phyloP scores from a whole-genome alignment of 2,329 filamentous ascomycete species.

The Colletotrichum cordylinicola region DNA sequence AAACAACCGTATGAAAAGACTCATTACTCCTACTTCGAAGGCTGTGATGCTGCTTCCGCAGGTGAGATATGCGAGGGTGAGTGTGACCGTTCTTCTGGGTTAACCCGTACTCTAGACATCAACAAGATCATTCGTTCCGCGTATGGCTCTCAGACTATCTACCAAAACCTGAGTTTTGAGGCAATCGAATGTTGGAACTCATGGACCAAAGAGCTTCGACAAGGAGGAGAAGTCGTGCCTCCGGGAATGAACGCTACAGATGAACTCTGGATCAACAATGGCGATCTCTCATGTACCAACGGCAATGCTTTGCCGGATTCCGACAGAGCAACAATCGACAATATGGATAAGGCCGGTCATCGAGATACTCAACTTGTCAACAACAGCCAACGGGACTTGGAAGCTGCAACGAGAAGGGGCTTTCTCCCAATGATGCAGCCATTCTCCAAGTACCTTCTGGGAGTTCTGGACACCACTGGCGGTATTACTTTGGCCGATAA shows the following conservation, averaged over 20 bases:
- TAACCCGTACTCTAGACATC: neutral
- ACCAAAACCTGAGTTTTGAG: constrained; percentile 49
- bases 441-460: neutral
- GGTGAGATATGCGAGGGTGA: constrained; percentile 25
- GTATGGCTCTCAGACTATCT: constrained; percentile 41
- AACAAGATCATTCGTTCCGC: neutral
- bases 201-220: constrained; percentile 48
- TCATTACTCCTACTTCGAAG: constrained; percentile 43
- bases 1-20: constrained; percentile 45
- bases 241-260: constrained; percentile 40
- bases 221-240: constrained; percentile 31
- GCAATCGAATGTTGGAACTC: constrained; percentile 44
- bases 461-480: constrained; percentile 26
- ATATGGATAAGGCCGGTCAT: constrained; percentile 38
- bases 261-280: constrained; percentile 42
- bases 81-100: neutral
- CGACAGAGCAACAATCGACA: constrained; percentile 39
- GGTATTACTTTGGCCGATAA: constrained; percentile 51
- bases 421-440: neutral
- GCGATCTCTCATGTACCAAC: constrained; percentile 33
- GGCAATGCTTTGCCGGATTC: constrained; percentile 30
- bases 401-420: constrained; percentile 30
- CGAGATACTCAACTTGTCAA: constrained; percentile 39
- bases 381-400: constrained; percentile 29
- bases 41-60: constrained; percentile 49